Conservation (phyloP, 129 eudicot genomes). For the Kitagawia praeruptora region DNA sequence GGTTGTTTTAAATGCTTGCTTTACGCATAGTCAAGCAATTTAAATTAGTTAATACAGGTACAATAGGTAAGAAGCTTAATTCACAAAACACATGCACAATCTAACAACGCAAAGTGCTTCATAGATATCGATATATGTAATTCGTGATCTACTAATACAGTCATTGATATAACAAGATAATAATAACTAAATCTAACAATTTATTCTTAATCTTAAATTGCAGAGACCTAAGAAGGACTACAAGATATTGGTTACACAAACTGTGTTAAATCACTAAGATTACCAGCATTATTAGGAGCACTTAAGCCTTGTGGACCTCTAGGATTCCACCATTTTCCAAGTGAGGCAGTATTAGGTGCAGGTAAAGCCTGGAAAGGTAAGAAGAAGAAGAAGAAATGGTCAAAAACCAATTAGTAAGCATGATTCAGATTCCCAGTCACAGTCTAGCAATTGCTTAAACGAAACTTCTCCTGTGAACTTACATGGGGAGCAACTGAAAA, state of each 20-base stretch:
- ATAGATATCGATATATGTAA: not conserved
- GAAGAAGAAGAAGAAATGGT: no score
- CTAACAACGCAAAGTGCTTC: not conserved
- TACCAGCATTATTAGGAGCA: constrained; percentile 31
- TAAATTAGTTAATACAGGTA: not conserved
- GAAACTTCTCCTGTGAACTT: constrained; percentile 13
- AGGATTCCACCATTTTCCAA: constrained; percentile 47
- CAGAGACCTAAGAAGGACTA: not conserved
- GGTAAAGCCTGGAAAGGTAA: constrained; percentile 36
- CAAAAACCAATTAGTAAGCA: not conserved
- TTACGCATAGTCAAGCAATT: not conserved
- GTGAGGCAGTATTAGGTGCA: constrained; percentile 28
- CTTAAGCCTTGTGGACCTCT: constrained; percentile 36
- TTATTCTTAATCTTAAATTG: no score
- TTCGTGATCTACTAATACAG: not conserved
- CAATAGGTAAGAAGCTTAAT: not conserved
- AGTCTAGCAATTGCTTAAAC: not conserved
- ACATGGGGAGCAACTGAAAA: constrained; percentile 35
- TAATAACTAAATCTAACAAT: not conserved
- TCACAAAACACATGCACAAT: not conserved
- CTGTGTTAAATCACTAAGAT: not conserved
- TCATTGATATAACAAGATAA: not conserved
- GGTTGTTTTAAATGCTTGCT: not conserved
- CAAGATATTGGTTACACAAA: no score
- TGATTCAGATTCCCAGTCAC: not conserved